Evolutionary conservation across 1,139 yeast genomes (phyloP), one percentile per base, ranked within the genome.

Genomic region (Yamadazyma membranifaciens): DNA sequence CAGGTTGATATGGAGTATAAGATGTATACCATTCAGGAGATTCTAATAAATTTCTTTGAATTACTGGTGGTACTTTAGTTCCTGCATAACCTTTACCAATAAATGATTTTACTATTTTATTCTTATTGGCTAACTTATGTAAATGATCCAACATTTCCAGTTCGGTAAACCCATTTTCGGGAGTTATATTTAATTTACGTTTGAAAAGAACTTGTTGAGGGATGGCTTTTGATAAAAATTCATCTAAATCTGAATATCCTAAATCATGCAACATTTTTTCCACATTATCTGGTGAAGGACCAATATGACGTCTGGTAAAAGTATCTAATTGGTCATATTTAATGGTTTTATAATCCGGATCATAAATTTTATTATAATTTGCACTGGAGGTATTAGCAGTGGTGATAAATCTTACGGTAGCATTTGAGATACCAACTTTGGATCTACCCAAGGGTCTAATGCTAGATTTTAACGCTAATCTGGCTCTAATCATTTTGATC

Each of bases 21-120:
- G 97, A 87, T 29, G 98, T 92, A 69, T 92, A 92, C 98, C 98
- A 92, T 60, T 88, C 96, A 13, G 98, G 98, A 48, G 84, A 81
- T 63, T 92, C 98, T 46, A 92, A 71, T 45, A 92, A 66, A 59
- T 92, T 92, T 61, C 98, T 80, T 69, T 87, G 95, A 54, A 92
- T 87, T 33, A 91, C 97, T 3, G 96, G 86, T 0, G 98, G 98
- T 33, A 88, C 73, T 43, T 77, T 73, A 2, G 98, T 91, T 41
- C 95, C 96, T 54, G 87, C 87, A 65, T 92, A 92, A 34, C 98
- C 98, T 62, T 87, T 87, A 47, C 98, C 98, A 48, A 92, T 91
- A 54, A 83, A 84, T 20, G 91, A 79, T 60, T 80, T 80, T 42
- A 82, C 78, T 39, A 72, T 67, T 54, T 78, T 78, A 69, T 92